phyloP scores from a whole-genome alignment of 345 rosid species.

The Mallotus nudiflorus region DNA sequence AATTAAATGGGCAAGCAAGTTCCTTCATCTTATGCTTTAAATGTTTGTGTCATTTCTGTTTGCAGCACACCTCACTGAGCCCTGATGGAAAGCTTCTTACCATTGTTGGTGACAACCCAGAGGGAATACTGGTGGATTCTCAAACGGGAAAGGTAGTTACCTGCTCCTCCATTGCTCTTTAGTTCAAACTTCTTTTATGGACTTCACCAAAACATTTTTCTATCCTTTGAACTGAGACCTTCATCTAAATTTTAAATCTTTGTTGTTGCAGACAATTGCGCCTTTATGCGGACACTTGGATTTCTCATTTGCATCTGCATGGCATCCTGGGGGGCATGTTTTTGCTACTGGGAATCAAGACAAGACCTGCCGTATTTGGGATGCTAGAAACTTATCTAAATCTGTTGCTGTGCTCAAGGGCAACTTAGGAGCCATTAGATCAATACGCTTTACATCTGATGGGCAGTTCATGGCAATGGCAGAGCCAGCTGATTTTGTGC shows the following conservation, averaged over 20 bases:
- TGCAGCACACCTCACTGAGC: constrained; percentile 52
- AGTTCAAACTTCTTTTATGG: background rate
- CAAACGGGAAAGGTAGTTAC: constrained; percentile 50
- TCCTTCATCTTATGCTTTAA: background rate
- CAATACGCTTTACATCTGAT: constrained; percentile 56
- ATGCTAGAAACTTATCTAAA: constrained; percentile 49
- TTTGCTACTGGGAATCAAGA: constrained; percentile 72
- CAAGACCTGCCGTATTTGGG: constrained; percentile 67
- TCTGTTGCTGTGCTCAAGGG: constrained; percentile 60
- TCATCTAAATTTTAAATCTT: constrained; percentile 18
- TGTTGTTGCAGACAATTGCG: constrained; percentile 37
- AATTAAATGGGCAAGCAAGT: background rate
- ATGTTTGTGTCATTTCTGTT: background rate
- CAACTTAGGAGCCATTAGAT: constrained; percentile 56
- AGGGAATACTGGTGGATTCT: constrained; percentile 48
- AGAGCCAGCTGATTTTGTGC: constrained; percentile 68
- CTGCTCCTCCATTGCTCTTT: background rate
- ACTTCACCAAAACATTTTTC: background rate
- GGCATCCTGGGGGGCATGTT: constrained; percentile 56
- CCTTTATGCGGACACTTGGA: constrained; percentile 53
- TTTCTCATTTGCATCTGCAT: constrained; percentile 64
- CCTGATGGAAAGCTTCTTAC: constrained; percentile 53
- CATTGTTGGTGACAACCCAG: constrained; percentile 55
- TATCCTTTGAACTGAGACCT: background rate
- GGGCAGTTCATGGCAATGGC: constrained; percentile 61